Percentiles rank a stretch among this genome's conserved stretches.
These are phyloP conservation scores for Parascedosporium putredinis DNA, from an alignment of 2,329 filamentous ascomycete species.

Conservation along the genomic window DNA sequence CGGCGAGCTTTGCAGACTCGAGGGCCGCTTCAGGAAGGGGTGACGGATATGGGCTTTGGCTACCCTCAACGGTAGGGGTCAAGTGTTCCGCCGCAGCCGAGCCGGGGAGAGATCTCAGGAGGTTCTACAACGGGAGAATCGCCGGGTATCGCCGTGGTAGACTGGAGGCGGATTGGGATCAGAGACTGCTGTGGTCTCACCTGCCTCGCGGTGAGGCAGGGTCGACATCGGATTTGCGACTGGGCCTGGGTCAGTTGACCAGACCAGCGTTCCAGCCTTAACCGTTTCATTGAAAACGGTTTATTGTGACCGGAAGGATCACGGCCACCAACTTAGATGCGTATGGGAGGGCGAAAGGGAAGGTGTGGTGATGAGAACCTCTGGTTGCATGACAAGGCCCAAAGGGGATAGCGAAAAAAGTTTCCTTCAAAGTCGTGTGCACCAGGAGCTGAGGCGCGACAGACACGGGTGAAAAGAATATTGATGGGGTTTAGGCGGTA, in stretches of 20 bases:
- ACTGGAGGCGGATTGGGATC: conserved; percentile 20
- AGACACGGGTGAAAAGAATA: background rate
- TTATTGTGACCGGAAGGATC: background rate
- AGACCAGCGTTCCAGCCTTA: conserved; percentile 10
- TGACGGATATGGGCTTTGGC: conserved; percentile 47
- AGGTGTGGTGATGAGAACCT: conserved; percentile 3
- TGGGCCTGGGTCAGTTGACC: conserved; percentile 11
- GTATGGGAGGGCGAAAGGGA: conserved; percentile 1
- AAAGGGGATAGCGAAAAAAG: conserved; percentile 5
- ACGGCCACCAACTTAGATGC: conserved; percentile 6
- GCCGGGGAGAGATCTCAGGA: conserved; percentile 12
- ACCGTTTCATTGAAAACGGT: conserved; percentile 10
- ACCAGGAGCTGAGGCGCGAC: background rate
- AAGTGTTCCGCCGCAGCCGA: conserved; percentile 7
- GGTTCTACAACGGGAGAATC: conserved; percentile 15
- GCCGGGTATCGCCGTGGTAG: conserved; percentile 18
- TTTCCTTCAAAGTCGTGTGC: conserved; percentile 4
- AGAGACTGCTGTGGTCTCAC: conserved; percentile 5
- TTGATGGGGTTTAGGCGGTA: conserved; percentile 5
- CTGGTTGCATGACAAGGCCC: conserved; percentile 2
- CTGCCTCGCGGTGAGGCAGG: conserved; percentile 5
- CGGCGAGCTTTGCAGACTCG: conserved; percentile 78
- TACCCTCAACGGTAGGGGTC: conserved; percentile 9
- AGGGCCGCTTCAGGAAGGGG: conserved; percentile 57
- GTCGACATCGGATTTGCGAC: conserved; percentile 5